Evolutionary conservation across 78 protist species (phyloP).

Genomic region (Speleostelium caveatum): DNA sequence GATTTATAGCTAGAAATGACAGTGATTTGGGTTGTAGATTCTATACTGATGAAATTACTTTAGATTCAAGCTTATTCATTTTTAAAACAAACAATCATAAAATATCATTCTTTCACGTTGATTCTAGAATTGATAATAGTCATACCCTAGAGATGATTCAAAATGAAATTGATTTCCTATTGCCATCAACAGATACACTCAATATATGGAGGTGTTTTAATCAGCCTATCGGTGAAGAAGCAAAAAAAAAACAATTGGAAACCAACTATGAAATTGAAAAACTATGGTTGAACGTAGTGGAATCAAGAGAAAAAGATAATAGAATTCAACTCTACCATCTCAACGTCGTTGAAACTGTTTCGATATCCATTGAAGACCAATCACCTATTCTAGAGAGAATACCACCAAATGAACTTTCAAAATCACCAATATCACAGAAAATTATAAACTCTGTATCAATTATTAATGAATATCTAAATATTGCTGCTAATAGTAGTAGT

Average conservation of each 20-base stretch:
- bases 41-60: constrained; percentile 47
- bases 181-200: not conserved
- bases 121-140: not conserved
- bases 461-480: constrained; percentile 29
- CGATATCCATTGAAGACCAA: constrained; percentile 13
- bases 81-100: constrained; percentile 13
- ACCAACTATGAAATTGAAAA: constrained; percentile 26
- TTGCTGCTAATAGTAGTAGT: constrained; percentile 9
- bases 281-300: constrained; percentile 25
- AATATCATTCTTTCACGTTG: constrained; percentile 9
- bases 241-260: constrained; percentile 40
- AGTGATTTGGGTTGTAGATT: constrained; percentile 27
- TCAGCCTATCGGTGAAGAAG: constrained; percentile 33
- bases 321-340: too few relatives aligned
- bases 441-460: constrained; percentile 37
- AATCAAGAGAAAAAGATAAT: constrained; percentile 9
- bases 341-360: constrained; percentile 31
- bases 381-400: constrained; percentile 19
- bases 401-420: not conserved
- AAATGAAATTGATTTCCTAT: constrained; percentile 3
- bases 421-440: not conserved
- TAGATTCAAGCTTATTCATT: constrained; percentile 61
- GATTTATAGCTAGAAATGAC: constrained; percentile 41
- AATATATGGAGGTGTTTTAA: constrained; percentile 51
- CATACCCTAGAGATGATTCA: not conserved